Evolutionary conservation across 2,329 filamentous ascomycete species (phyloP), one percentile per base, ranked within the genome.

Genomic region (Pseudogymnoascus sp.): DNA sequence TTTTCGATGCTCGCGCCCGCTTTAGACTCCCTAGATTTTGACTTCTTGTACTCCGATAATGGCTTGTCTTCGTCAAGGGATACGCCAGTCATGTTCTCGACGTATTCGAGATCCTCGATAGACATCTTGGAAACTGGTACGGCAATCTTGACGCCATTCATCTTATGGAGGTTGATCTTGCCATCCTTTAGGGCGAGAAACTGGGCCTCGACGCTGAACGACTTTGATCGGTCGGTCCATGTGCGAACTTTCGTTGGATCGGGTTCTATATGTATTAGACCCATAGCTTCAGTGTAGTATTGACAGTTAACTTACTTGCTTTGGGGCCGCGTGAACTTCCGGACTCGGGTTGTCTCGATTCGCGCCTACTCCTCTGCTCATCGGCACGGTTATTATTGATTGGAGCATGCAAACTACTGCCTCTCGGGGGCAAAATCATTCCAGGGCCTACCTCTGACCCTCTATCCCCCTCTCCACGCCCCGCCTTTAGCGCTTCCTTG

Each of bases 141-240:
- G 8, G 95, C 95, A 76, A 99, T 99, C 77, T 97, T 97, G 71
- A 99, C 92, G 38, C 95, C 95, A 73, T 99, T 99, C 77, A 91
- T 83, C 79, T 99, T 99, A 80, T 99, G 95, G 21, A 99, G 81
- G 76, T 99, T 96, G 68, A 99, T 96, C 76, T 97, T 97, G 67
- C 93, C 91, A 73, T 97, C 95, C 74, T 91, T 91, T 62, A 97
- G 83, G 28, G 92, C 93, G 61, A 99, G 85, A 72, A 97, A 99
- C 74, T 99, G 91, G 15, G 95, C 95, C 69, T 97, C 95, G 63
- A 99, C 95, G 70, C 91, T 97, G 78, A 99, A 99, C 0, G 93
- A 93, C 71, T 93, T 95, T 36, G 91, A 91, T 69, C 95, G 86
- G 76, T 99, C 95, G 33, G 92, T 96, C 95, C 95, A 99, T 2